Evolutionary conservation across 2,329 filamentous ascomycete genomes (phyloP).

Genomic region (Ophiosphaerella korrae): DNA sequence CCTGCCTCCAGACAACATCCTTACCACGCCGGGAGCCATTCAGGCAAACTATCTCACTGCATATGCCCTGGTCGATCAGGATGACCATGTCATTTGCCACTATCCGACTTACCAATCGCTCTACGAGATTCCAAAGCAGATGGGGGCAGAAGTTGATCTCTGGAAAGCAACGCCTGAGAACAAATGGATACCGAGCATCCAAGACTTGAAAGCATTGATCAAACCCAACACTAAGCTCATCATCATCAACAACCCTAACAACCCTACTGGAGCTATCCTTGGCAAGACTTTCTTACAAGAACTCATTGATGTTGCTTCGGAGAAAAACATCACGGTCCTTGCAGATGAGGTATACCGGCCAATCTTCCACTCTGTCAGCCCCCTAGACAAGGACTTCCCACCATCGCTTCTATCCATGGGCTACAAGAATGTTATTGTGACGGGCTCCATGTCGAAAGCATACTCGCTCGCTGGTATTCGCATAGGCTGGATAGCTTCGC

Average conservation of each 20-base stretch:
- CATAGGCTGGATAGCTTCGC: conserved; percentile 80
- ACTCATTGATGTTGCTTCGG: conserved; percentile 67
- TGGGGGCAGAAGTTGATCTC: conserved; percentile 77
- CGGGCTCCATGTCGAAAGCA: conserved; percentile 83
- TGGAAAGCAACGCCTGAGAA: conserved; percentile 73
- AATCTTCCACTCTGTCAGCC: conserved; percentile 72
- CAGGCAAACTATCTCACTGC: conserved; percentile 82
- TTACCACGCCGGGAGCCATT: conserved; percentile 82
- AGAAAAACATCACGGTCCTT: conserved; percentile 69
- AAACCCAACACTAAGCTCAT: conserved; percentile 73
- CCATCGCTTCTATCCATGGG: conserved; percentile 73
- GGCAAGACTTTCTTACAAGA: conserved; percentile 64
- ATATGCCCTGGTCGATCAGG: conserved; percentile 72
- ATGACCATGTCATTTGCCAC: conserved; percentile 84
- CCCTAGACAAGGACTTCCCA: conserved; percentile 60
- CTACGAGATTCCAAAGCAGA: conserved; percentile 72
- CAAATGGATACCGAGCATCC: conserved; percentile 69
- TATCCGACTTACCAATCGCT: conserved; percentile 85
- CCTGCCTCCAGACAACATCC: conserved; percentile 65
- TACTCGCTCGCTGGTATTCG: conserved; percentile 83
- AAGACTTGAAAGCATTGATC: conserved; percentile 69
- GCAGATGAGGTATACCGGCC: conserved; percentile 85
- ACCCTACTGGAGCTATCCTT: conserved; percentile 77
- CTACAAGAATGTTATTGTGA: conserved; percentile 73
- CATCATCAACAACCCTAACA: conserved; percentile 77